A percentile compares a stretch with the other conserved stretches of the same genome.
phyloP scores from a whole-genome alignment of 345 rosid genomes.

The Hibiscus syriacus region DNA sequence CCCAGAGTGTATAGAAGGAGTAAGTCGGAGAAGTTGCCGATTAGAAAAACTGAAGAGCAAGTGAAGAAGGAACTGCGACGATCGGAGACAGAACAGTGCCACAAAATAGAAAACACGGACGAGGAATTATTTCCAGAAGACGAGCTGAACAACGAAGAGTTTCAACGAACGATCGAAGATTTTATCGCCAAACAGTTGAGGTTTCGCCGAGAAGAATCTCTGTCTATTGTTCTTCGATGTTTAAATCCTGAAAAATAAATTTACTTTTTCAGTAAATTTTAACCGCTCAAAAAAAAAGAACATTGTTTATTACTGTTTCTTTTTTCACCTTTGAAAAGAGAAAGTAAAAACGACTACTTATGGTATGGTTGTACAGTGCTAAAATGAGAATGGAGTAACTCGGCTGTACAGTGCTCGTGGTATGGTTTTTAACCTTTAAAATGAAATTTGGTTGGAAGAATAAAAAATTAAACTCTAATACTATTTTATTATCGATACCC shows the following conservation, averaged over 20 bases:
- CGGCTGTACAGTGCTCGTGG: background rate
- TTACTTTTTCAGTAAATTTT: background rate
- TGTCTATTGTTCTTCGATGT: conserved; percentile 29
- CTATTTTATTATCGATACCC: too few species aligned
- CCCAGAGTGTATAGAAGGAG: conserved; percentile 24
- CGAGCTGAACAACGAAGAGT: conserved; percentile 64
- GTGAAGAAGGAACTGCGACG: conserved; percentile 24
- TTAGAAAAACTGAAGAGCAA: conserved; percentile 4
- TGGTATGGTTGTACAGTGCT: background rate
- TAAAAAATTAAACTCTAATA: too few species aligned
- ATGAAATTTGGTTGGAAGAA: too few species aligned
- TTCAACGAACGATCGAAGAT: conserved; percentile 59
- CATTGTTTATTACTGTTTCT: background rate
- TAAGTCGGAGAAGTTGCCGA: conserved; percentile 27
- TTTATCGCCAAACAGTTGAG: conserved; percentile 61
- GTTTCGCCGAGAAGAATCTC: conserved; percentile 60
- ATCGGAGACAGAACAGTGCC: conserved; percentile 43
- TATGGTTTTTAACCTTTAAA: too few species aligned
- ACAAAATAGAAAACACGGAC: background rate
- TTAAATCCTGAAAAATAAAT: conserved; percentile 16
- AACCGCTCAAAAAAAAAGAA: too few species aligned
- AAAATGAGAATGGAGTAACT: background rate
- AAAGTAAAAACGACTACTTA: background rate
- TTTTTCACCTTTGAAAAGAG: background rate
- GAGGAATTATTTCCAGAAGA: conserved; percentile 24